A percentile compares a stretch with the other conserved stretches of the same genome.
Evolutionary conservation across 768 basidiomycete species (phyloP).

Genomic region (Rhodotorula kratochvilovae): DNA sequence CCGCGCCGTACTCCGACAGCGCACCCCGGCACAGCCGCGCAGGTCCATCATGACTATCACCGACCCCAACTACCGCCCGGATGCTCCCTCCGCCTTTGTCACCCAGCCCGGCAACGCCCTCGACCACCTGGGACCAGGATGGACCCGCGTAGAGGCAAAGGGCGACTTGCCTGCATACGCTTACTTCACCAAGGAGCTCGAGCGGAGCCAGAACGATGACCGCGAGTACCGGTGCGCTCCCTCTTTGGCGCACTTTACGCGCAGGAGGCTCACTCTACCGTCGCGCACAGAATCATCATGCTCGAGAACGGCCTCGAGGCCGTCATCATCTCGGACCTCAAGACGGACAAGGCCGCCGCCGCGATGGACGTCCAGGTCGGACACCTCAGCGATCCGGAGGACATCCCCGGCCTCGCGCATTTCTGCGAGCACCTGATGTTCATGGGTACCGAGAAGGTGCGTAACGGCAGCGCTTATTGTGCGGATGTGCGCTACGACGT

Average conservation of each 20-base stretch:
- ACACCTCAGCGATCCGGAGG: constrained; percentile 86
- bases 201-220: constrained; percentile 71
- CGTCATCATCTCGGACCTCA: constrained; percentile 72
- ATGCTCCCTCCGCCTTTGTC: constrained; percentile 25
- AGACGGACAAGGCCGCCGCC: constrained; percentile 89
- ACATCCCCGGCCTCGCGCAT: constrained; percentile 88
- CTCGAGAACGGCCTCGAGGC: constrained; percentile 88
- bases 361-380: constrained; percentile 92
- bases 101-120: constrained; percentile 11
- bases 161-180: constrained; percentile 47
- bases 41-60: constrained; percentile 22
- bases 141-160: constrained; percentile 1
- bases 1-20: too few species aligned
- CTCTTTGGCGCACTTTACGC: not conserved
- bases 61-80: constrained; percentile 17
- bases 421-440: constrained; percentile 95
- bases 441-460: constrained; percentile 64
- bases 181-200: constrained; percentile 60
- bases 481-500: too few species aligned
- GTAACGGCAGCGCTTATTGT: too few species aligned
- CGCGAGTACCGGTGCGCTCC: constrained; percentile 57
- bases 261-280: constrained; percentile 1
- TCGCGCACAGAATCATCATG: constrained; percentile 57
- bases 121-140: constrained; percentile 14
- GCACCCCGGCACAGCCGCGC: too few species aligned